These are phyloP conservation scores for Wickerhamomyces strasburgensis DNA, from an alignment of 805 yeast genomes.

Conservation along the genomic window DNA sequence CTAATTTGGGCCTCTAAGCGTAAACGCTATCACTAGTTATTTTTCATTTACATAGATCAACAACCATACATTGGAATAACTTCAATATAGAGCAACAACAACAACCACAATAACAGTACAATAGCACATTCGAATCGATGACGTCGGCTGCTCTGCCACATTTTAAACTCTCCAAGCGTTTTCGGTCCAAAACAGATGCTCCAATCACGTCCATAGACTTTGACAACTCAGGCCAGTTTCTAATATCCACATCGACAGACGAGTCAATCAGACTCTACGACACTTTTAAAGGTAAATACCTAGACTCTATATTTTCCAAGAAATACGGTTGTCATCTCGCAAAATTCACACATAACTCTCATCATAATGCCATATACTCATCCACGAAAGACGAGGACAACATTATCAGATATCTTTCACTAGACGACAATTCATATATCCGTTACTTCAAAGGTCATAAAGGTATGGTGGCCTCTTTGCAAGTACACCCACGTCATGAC, in stretches of 20 bases:
- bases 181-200: constrained; percentile 41
- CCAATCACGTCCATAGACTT: constrained; percentile 66
- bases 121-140: too few relatives aligned
- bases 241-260: constrained; percentile 73
- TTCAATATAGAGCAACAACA: too few relatives aligned
- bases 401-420: constrained; percentile 67
- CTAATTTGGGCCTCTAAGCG: too few relatives aligned
- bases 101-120: too few relatives aligned
- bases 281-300: constrained; percentile 57
- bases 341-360: constrained; percentile 68
- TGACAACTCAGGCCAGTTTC: constrained; percentile 77
- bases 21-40: too few relatives aligned
- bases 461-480: constrained; percentile 65
- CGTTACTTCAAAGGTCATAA: constrained; percentile 88
- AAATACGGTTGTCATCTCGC: constrained; percentile 92
- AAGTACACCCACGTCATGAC: constrained; percentile 67
- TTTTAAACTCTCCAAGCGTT: too few relatives aligned
- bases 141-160: too few relatives aligned
- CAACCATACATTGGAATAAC: too few relatives aligned
- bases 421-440: constrained; percentile 72
- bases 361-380: constrained; percentile 69
- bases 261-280: constrained; percentile 84
- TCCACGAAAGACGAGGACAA: constrained; percentile 76
- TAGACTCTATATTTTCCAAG: constrained; percentile 70
- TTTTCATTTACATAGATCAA: too few relatives aligned